phyloP scores from a whole-genome alignment of 202 grass and related monocot species.

The Sporobolus alterniflorus region DNA sequence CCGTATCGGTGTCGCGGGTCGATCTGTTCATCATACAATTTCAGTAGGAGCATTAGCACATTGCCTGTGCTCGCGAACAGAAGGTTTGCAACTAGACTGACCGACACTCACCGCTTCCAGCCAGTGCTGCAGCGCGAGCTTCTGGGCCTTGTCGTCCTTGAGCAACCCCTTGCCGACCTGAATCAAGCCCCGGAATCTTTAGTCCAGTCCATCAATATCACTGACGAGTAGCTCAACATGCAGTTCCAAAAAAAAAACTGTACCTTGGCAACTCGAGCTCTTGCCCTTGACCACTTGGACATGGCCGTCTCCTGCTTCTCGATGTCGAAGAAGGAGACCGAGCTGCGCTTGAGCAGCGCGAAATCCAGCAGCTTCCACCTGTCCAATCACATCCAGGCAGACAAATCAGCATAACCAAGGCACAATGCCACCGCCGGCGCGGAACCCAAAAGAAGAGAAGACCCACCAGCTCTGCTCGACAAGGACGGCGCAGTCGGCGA shows the following conservation, averaged over 20 bases:
- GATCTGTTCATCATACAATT: constrained; percentile 58
- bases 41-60: constrained; percentile 18
- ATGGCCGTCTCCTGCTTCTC: constrained; percentile 86
- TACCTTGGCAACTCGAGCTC: constrained; percentile 89
- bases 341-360: constrained; percentile 86
- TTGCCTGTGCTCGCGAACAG: background rate
- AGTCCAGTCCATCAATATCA: constrained; percentile 13
- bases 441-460: background rate
- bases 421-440: background rate
- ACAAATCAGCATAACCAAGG: background rate
- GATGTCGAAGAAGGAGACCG: constrained; percentile 94
- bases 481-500: constrained; percentile 90
- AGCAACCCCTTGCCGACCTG: constrained; percentile 96
- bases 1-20: constrained; percentile 96
- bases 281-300: constrained; percentile 91
- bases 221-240: too few relatives aligned
- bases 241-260: background rate
- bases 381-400: background rate
- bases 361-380: constrained; percentile 97
- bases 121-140: constrained; percentile 95
- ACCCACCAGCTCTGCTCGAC: constrained; percentile 86
- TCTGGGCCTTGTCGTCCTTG: constrained; percentile 93
- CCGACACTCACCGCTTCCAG: constrained; percentile 75
- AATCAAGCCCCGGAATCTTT: background rate
- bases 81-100: background rate